These are phyloP conservation scores for Aspergillus fijiensis DNA, from an alignment of 2,329 filamentous ascomycete species.

Conservation along the genomic window DNA sequence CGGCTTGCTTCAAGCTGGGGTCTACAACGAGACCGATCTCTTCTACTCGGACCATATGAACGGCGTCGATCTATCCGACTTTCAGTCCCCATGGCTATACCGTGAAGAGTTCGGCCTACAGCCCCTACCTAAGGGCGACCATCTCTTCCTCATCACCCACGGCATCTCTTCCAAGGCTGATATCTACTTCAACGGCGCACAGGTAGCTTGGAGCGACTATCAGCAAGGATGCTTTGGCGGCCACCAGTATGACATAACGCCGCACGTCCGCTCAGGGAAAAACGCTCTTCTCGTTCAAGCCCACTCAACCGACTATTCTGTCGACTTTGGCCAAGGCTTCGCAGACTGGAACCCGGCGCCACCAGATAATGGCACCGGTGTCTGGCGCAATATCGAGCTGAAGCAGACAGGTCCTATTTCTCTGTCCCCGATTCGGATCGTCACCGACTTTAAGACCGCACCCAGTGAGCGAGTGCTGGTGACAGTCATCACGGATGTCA, in stretches of 20 bases:
- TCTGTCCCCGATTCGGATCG: slow-evolving; percentile 47
- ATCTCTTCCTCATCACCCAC: slow-evolving; percentile 57
- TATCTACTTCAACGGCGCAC: slow-evolving; percentile 58
- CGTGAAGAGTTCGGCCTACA: slow-evolving; percentile 53
- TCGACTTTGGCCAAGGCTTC: slow-evolving; percentile 60
- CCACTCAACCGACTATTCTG: slow-evolving; percentile 59
- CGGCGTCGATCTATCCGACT: slow-evolving; percentile 48
- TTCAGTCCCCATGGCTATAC: slow-evolving; percentile 60
- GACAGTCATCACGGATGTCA: slow-evolving; percentile 32
- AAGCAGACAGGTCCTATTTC: slow-evolving; percentile 55
- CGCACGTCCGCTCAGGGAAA: slow-evolving; percentile 32
- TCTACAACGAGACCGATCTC: slow-evolving; percentile 54
- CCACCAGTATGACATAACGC: slow-evolving; percentile 56
- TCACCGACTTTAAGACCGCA: slow-evolving; percentile 40
- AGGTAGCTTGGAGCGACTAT: slow-evolving; percentile 49
- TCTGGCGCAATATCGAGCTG: slow-evolving; percentile 61
- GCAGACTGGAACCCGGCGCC: slow-evolving; percentile 64
- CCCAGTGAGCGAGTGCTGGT: slow-evolving; percentile 42
- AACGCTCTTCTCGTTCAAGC: slow-evolving; percentile 57
- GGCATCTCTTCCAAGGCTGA: slow-evolving; percentile 62
- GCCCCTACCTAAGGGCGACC: slow-evolving; percentile 31
- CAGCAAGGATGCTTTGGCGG: slow-evolving; percentile 61
- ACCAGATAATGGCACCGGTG: slow-evolving; percentile 61
- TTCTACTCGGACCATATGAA: slow-evolving; percentile 57
- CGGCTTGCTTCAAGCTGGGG: slow-evolving; percentile 53